These are phyloP conservation scores for Cucumis sativus DNA, from an alignment of 306 rosid species.

Conservation along the genomic window DNA sequence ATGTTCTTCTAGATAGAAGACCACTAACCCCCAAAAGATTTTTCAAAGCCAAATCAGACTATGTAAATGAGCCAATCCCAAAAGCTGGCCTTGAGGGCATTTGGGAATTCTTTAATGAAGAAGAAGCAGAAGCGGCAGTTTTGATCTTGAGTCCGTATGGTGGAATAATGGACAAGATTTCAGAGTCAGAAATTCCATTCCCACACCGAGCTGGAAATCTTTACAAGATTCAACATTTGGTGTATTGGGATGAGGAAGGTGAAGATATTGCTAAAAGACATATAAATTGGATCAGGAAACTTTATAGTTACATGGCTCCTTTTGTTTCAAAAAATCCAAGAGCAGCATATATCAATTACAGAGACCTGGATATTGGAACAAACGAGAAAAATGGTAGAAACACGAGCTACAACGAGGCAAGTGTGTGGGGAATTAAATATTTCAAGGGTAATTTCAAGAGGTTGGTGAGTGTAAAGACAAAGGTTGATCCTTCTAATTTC, in stretches of 20 bases:
- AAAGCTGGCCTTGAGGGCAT: constrained; percentile 4
- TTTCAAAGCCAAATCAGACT: constrained; percentile 24
- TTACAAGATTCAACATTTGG: not conserved
- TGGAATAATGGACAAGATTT: constrained; percentile 4
- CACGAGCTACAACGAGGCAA: not conserved
- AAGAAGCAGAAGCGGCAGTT: not conserved
- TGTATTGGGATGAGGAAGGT: constrained; percentile 2
- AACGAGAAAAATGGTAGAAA: not conserved
- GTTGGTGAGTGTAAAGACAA: not conserved
- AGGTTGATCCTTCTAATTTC: constrained; percentile 1
- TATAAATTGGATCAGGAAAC: not conserved
- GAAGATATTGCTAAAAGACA: not conserved
- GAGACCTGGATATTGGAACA: not conserved
- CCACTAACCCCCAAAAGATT: not conserved
- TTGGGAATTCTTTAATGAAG: not conserved
- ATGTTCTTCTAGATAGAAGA: not conserved
- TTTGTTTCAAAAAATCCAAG: not conserved
- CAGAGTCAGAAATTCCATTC: not conserved
- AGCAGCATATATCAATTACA: not conserved
- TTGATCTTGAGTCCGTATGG: constrained; percentile 6
- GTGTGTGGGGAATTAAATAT: not conserved
- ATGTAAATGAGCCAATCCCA: constrained; percentile 13
- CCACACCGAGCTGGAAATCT: constrained; percentile 9
- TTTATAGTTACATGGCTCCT: not conserved
- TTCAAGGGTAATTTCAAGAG: constrained; percentile 1